Evolutionary conservation across 129 eudicot genomes (phyloP).

Genomic region (Kitagawia praeruptora): DNA sequence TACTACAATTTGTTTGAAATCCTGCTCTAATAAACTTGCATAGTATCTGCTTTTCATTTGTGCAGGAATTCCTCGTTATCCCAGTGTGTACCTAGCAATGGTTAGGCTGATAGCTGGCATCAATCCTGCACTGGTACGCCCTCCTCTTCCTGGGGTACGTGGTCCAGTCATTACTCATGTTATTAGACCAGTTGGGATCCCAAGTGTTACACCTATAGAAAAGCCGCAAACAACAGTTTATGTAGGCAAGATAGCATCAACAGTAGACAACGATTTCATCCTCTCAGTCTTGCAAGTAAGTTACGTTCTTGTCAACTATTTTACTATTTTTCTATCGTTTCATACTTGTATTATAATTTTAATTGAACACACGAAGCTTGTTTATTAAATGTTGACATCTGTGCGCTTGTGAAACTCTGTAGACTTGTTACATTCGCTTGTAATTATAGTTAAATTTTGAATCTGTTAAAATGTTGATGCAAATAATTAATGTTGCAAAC

Average conservation of each 20-base stretch:
- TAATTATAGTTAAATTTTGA: too few species aligned
- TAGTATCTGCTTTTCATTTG: slow-evolving; percentile 48
- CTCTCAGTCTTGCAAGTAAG: too few species aligned
- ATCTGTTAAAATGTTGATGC: too few species aligned
- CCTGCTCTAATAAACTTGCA: slow-evolving; percentile 56
- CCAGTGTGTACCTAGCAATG: slow-evolving; percentile 61
- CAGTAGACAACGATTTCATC: too few species aligned
- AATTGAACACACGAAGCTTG: background rate
- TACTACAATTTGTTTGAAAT: slow-evolving; percentile 14
- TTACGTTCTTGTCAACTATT: too few species aligned
- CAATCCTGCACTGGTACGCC: slow-evolving; percentile 63
- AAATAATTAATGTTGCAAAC: too few species aligned
- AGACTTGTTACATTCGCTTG: slow-evolving; percentile 96
- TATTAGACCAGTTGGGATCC: too few species aligned
- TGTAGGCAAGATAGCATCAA: too few species aligned
- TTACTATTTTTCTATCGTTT: too few species aligned
- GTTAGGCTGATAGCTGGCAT: slow-evolving; percentile 53
- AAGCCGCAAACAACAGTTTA: too few species aligned
- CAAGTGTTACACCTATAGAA: too few species aligned
- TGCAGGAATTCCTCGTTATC: slow-evolving; percentile 81
- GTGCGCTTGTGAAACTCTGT: slow-evolving; percentile 52
- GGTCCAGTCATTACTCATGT: too few species aligned
- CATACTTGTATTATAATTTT: background rate
- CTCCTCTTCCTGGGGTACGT: slow-evolving; percentile 52
- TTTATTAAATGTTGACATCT: background rate